Evolutionary conservation across 768 basidiomycete genomes (phyloP).

Genomic region (Kwoniella sp.): DNA sequence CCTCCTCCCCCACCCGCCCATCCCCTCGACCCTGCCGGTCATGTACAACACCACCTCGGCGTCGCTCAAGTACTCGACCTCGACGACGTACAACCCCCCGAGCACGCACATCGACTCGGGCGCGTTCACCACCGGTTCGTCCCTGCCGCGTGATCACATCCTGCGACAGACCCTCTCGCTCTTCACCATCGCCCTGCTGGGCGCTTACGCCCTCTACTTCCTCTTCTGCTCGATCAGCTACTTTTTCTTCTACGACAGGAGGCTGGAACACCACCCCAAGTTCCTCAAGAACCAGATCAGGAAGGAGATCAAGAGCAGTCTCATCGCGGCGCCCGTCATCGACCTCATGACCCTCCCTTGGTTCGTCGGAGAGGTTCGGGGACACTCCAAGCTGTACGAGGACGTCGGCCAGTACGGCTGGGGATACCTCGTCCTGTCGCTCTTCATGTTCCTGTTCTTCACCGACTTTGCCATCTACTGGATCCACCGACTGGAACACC

Average conservation of each 20-base stretch:
- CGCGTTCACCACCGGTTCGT: slow-evolving; percentile 13
- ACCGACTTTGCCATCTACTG: slow-evolving; percentile 95
- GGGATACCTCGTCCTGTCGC: slow-evolving; percentile 28
- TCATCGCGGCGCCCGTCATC: slow-evolving; percentile 78
- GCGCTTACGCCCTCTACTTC: slow-evolving; percentile 83
- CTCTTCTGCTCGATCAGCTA: slow-evolving; percentile 80
- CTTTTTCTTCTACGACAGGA: slow-evolving; percentile 78
- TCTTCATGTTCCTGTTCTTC: slow-evolving; percentile 62
- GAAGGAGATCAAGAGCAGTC: slow-evolving; percentile 67
- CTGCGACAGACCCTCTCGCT: slow-evolving; percentile 72
- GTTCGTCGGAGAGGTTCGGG: slow-evolving; percentile 88
- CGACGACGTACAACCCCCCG: slow-evolving; percentile 47
- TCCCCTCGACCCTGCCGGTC: slow-evolving; percentile 14
- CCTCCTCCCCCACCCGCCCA: slow-evolving; percentile 57
- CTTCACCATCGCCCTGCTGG: slow-evolving; percentile 65
- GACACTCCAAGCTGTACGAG: slow-evolving; percentile 74
- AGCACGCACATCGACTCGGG: slow-evolving; percentile 2
- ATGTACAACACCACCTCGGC: slow-evolving; percentile 24
- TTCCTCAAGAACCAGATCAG: slow-evolving; percentile 79
- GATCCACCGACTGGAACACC: slow-evolving; percentile 87
- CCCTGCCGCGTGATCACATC: slow-evolving; percentile 66
- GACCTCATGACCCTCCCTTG: slow-evolving; percentile 80
- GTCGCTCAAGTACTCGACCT: slow-evolving; percentile 30
- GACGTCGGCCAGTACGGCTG: slow-evolving; percentile 70
- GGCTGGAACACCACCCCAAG: slow-evolving; percentile 91